Base-by-base conservation (phyloP, 768 basidiomycete species). In the Rubroboletus satanas region DNA sequence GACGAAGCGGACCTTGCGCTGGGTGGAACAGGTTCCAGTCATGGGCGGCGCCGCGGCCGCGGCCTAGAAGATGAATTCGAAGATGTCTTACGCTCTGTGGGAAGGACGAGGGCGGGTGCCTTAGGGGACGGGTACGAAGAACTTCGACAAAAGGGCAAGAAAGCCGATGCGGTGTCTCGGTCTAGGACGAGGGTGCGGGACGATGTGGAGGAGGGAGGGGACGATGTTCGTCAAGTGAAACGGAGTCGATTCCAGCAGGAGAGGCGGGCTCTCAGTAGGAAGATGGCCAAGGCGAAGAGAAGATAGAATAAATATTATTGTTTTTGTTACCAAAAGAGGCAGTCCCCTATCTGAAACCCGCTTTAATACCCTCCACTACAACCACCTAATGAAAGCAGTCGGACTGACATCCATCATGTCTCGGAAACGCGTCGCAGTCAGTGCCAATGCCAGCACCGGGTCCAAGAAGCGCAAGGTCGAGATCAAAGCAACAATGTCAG, bases 1-100 rank as follows among this genome's bases (percentile, higher is more conserved):
- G 95, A 98, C 64, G 96, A 98, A 70, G 90, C 82, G 58, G 89
- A 92, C 59, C 73, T 98, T 57, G 92, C 92, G 17, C 75, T 98
- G 12, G 96, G 96, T 49, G 90, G 88, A 12, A 82, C 79, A 21
- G 74, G 77, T 0, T 76, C 77, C n/a, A 75, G 77, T 26, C 75
- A 79, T 51, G 76, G 81, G n/a, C 76, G 85, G 28, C 68, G 81
- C 28, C 70, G 82, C 45, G 84, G 83, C 9, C 87, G 84, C 17
- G 90, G 88, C 1, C 74, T 93, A 41, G 88, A 87, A 58, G 90
- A 89, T 61, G 93, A 93, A 69, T 95, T 95, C 63, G 82, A 79
- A 11, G 93, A 94, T 60, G 79, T 96, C 32, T 70, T 95, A 33
- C 79, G 76, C 59, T 80, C 82, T 26, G 81, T 85, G 11, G 81